Conservation (phyloP, 148 eudicot genomes). For the Diospyros lotus region DNA sequence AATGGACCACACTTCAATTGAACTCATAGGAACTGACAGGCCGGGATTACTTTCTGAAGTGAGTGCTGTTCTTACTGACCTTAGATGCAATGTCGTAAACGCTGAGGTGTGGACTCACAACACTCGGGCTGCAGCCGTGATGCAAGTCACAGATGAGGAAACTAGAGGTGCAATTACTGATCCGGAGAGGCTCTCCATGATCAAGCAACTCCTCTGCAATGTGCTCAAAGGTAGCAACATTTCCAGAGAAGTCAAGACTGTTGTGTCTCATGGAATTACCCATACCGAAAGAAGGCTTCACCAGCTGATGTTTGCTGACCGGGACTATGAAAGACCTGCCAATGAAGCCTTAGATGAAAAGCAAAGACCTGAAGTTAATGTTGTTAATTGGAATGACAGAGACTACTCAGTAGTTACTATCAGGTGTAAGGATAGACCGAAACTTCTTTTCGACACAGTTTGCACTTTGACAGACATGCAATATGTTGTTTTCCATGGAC, state of each 20-base stretch:
- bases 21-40: slow-evolving; percentile 77
- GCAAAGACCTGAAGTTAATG: slow-evolving; percentile 63
- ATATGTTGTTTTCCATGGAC: slow-evolving; percentile 88
- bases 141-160: slow-evolving; percentile 78
- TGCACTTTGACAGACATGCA: slow-evolving; percentile 96
- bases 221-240: slow-evolving; percentile 68
- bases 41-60: slow-evolving; percentile 88
- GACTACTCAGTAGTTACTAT: slow-evolving; percentile 84
- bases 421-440: slow-evolving; percentile 82
- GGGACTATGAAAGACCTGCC: slow-evolving; percentile 59
- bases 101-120: slow-evolving; percentile 99
- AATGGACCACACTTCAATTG: slow-evolving; percentile 62
- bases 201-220: slow-evolving; percentile 63
- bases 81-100: slow-evolving; percentile 77
- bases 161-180: slow-evolving; percentile 55
- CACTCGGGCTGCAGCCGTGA: slow-evolving; percentile 81
- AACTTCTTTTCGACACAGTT: slow-evolving; percentile 80
- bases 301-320: slow-evolving; percentile 84
- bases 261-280: slow-evolving; percentile 51
- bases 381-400: slow-evolving; percentile 76
- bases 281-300: slow-evolving; percentile 90
- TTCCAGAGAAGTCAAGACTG: slow-evolving; percentile 66
- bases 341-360: slow-evolving; percentile 31
- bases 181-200: slow-evolving; percentile 47
- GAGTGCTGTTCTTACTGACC: slow-evolving; percentile 74